Evolutionary conservation across 768 basidiomycete species (phyloP).

Genomic region (Cubamyces sp.): DNA sequence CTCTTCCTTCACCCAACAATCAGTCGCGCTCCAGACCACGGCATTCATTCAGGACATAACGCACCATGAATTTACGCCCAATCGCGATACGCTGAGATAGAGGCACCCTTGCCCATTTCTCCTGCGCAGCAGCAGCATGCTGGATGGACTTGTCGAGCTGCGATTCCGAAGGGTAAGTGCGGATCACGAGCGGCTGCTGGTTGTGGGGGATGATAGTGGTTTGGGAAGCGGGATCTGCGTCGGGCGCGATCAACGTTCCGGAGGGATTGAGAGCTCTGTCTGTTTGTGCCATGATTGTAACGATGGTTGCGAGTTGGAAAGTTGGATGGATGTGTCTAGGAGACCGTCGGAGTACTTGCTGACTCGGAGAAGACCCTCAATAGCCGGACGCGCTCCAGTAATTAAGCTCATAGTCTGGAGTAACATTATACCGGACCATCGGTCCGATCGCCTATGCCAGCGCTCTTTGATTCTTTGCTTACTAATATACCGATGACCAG

Average conservation of each 20-base stretch:
- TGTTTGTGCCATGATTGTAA: neutral
- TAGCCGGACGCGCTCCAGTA: too few relatives aligned
- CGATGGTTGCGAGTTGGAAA: neutral
- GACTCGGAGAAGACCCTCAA: too few relatives aligned
- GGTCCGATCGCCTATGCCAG: too few relatives aligned
- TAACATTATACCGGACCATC: too few relatives aligned
- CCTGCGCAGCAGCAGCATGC: constrained; percentile 68
- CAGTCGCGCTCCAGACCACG: neutral
- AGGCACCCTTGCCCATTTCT: constrained; percentile 64
- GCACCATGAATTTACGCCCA: constrained; percentile 71
- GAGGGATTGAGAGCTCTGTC: constrained; percentile 8
- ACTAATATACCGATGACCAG: too few relatives aligned
- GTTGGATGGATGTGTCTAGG: neutral
- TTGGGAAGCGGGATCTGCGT: constrained; percentile 45
- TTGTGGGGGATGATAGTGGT: constrained; percentile 86
- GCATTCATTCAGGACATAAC: constrained; percentile 33
- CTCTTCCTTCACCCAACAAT: constrained; percentile 46
- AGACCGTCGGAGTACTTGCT: neutral
- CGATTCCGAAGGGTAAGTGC: constrained; percentile 60
- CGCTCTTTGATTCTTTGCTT: too few relatives aligned
- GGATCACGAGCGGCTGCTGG: constrained; percentile 68
- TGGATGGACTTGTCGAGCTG: constrained; percentile 67
- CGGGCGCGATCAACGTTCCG: constrained; percentile 1
- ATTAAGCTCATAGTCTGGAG: too few relatives aligned
- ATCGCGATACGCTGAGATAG: constrained; percentile 70